Percentiles rank a stretch among this genome's conserved stretches.
These are phyloP conservation scores for Misopates orontium DNA, from an alignment of 257 asterid genomes.

Conservation along the genomic window DNA sequence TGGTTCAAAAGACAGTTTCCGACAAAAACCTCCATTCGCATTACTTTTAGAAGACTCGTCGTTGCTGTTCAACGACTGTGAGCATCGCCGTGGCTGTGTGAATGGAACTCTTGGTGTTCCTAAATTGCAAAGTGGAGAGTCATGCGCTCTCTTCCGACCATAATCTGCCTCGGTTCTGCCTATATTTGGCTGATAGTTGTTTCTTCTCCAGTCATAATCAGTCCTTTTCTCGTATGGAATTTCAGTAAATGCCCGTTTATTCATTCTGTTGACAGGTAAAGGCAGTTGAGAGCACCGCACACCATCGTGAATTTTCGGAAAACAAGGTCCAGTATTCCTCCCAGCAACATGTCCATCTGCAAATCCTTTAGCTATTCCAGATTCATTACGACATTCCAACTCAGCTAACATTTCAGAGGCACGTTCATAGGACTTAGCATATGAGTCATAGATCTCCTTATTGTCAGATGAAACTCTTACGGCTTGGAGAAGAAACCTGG, in stretches of 20 bases:
- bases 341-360: neutral
- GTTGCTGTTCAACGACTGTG: slow-evolving; percentile 10
- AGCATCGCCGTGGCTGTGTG: slow-evolving; percentile 38
- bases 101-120: slow-evolving; percentile 21
- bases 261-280: neutral
- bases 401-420: slow-evolving; percentile 46
- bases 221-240: slow-evolving; percentile 4
- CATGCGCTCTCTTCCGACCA: slow-evolving; percentile 8
- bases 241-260: neutral
- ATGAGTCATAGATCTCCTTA: slow-evolving; percentile 53
- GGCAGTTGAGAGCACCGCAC: neutral
- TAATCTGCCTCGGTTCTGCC: slow-evolving; percentile 8
- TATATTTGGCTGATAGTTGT: slow-evolving; percentile 19
- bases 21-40: slow-evolving; percentile 23
- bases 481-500: slow-evolving; percentile 74
- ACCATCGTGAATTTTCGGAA: too few relatives aligned
- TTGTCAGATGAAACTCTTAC: slow-evolving; percentile 43
- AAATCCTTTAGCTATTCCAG: slow-evolving; percentile 12
- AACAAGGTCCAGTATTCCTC: too few relatives aligned
- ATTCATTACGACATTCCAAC: slow-evolving; percentile 30
- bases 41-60: slow-evolving; percentile 6
- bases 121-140: slow-evolving; percentile 21
- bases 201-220: slow-evolving; percentile 21
- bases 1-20: slow-evolving; percentile 1
- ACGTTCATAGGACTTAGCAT: slow-evolving; percentile 59